These are phyloP conservation scores for Aspergillus floridensis DNA, from an alignment of 2,329 filamentous ascomycete genomes.

Conservation along the genomic window DNA sequence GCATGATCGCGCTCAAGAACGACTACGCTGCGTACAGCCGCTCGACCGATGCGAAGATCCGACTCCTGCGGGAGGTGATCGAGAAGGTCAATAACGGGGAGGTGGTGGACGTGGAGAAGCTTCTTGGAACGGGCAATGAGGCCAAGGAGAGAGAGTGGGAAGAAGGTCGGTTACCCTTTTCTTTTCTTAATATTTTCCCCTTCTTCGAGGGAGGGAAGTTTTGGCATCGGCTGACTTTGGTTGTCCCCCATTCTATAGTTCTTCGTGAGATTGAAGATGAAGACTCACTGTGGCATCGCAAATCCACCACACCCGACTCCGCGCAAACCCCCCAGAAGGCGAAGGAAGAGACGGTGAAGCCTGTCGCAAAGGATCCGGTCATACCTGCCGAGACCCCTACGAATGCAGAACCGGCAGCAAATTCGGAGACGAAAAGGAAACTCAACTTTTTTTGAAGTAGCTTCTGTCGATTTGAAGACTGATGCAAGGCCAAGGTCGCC, in stretches of 20 bases:
- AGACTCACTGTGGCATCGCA: constrained; percentile 39
- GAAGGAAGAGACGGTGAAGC: neutral
- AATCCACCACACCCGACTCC: constrained; percentile 3
- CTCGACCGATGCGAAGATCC: constrained; percentile 75
- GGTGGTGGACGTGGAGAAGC: constrained; percentile 78
- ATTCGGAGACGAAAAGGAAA: constrained; percentile 22
- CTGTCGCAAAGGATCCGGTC: constrained; percentile 17
- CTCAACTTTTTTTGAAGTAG: constrained; percentile 29
- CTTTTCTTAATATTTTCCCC: no score
- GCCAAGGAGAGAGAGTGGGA: constrained; percentile 83
- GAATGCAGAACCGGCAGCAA: constrained; percentile 15
- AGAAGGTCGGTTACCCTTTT: constrained; percentile 55
- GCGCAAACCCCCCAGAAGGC: neutral
- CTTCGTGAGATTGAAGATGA: constrained; percentile 41
- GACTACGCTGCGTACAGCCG: constrained; percentile 71
- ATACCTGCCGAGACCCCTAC: constrained; percentile 10
- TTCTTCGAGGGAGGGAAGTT: no score
- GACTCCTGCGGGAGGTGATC: constrained; percentile 65
- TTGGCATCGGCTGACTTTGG: constrained; percentile 4
- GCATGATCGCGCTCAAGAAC: constrained; percentile 78
- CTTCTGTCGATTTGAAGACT: neutral
- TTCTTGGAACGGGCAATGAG: constrained; percentile 74
- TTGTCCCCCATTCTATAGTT: constrained; percentile 23
- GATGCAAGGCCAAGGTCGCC: neutral
- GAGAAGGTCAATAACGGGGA: constrained; percentile 47